Base-by-base conservation (phyloP, 2,329 filamentous ascomycete genomes). In the Colletotrichum horii region DNA sequence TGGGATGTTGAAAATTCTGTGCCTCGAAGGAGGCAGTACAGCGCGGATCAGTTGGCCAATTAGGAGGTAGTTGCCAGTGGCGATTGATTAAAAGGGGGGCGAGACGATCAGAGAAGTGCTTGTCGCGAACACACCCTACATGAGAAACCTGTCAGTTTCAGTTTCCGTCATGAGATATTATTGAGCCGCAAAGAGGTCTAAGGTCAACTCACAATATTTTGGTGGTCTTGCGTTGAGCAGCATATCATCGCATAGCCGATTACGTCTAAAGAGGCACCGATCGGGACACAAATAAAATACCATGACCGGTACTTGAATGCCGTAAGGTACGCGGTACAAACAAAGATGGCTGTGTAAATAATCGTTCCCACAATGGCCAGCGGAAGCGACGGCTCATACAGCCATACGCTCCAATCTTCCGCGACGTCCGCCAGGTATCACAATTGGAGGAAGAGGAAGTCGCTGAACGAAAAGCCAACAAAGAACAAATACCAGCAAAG, bases 21-120 rank as follows among this genome's bases (percentile, higher is more conserved):
- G 85, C 3, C 79, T 79, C 0, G 79, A 76, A 0, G 77, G 71
- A 2, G 84, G 83, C 2, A 88, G 82, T 12, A 84, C 83, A 14
- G 81, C 79, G 14, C 83, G 79, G 70, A 88, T 86, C 8, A 90
- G 80, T 15, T 86, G 84, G n/a, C 86, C 87, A 67, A 90, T 85
- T 61, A 90, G 84, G 68, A 90, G 83, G 79, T 90, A 90, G 71
- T 89, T 87, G 3, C 86, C 87, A 1, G 88, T 88, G 19, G 87
- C 87, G 65, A 89, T 80, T 67, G 65, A 89, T 80, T 67, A 89
- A 84, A 56, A 89, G 83, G 0, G 88, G 88, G 0, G 88, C 87
- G 55, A 90, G 82, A 89, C 85, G n/a, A 88, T 86, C 26, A 87
- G 81, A 1, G 83, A 84, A 6, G 83, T 77, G 1, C 83, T 85